Evolutionary conservation across 2,329 filamentous ascomycete species (phyloP), one percentile per base, ranked within the genome.

Genomic region (Aureobasidium melanogenum): DNA sequence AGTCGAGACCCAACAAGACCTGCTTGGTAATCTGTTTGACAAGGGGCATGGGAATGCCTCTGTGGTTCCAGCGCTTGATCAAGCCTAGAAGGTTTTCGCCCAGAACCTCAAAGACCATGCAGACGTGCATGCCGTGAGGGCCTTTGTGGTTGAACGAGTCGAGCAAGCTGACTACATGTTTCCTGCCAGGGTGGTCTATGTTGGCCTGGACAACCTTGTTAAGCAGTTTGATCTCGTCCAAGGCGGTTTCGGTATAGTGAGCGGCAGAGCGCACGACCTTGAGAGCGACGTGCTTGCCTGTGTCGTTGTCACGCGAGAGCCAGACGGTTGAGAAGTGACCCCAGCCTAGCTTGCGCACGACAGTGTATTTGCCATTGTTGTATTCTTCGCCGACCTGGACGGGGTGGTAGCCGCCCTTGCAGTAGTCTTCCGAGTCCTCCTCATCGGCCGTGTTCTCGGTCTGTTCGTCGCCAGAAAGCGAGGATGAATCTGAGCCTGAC

Each of bases 21-120:
- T 99, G 94, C 76, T 97, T 97, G 32, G 94, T 95, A 75, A 99
- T 99, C 75, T 97, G 94, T 80, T 97, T 97, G 73, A 97, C 94
- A 15, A 99, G 82, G 17, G 90, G 84, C 87, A 96, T 96, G 46
- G 94, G 94, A 62, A 99, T 97, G 52, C 94, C 94, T 63, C 94
- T 85, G 74, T 97, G 94, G 74, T 97, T 97, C 92, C 93, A 97
- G 69, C 90, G 87, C 84, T 97, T 97, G 81, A 99, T 97, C 72
- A 99, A 77, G 28, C 94, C 93, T 58, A 97, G 79, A 65, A 97
- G 77, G 72, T 97, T 97, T 81, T 97, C 92, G 59, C 94, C 94
- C 61, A 99, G 77, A 3, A 99, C 94, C 75, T 99, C 94, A 69
- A 99, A 99, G 8, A 99, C 94, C 93, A 99, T 97, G 79, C 94